These are phyloP conservation scores for Kodamaea jinghongensis DNA, from an alignment of 805 yeast species.

Conservation along the genomic window DNA sequence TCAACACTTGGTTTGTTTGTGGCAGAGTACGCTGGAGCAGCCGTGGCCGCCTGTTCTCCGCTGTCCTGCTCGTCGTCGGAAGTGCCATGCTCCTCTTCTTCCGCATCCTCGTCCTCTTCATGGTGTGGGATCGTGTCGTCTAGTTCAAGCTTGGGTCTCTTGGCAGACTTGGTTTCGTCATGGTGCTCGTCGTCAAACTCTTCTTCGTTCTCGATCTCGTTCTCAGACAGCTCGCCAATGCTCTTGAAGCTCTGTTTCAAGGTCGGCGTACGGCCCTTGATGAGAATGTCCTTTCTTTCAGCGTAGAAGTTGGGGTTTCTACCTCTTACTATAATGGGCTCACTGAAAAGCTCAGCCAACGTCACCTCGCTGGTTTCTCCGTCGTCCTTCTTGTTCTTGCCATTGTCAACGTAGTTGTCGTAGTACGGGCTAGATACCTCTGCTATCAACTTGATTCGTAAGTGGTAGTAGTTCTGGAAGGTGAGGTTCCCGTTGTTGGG, in stretches of 20 bases:
- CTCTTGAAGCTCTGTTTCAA: constrained; percentile 10
- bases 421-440: constrained; percentile 38
- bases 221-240: constrained; percentile 12
- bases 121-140: background rate
- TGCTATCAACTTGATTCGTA: constrained; percentile 33
- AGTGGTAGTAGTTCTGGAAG: constrained; percentile 46
- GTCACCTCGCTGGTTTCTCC: constrained; percentile 28
- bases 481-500: constrained; percentile 49
- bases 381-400: constrained; percentile 10
- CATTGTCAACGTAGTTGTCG: constrained; percentile 30
- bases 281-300: constrained; percentile 48
- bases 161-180: background rate
- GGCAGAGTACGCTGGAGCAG: constrained; percentile 3
- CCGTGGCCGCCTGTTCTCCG: background rate
- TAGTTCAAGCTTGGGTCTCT: background rate
- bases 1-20: constrained; percentile 8
- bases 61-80: constrained; percentile 11
- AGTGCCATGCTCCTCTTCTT: constrained; percentile 1
- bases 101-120: constrained; percentile 8
- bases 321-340: constrained; percentile 58
- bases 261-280: constrained; percentile 22
- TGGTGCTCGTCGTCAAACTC: constrained; percentile 5
- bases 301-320: constrained; percentile 60
- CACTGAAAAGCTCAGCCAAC: constrained; percentile 29
- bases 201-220: constrained; percentile 10